Base-by-base conservation (phyloP, 1,284 basidiomycete species). In the Ceratobasidium sp. region DNA sequence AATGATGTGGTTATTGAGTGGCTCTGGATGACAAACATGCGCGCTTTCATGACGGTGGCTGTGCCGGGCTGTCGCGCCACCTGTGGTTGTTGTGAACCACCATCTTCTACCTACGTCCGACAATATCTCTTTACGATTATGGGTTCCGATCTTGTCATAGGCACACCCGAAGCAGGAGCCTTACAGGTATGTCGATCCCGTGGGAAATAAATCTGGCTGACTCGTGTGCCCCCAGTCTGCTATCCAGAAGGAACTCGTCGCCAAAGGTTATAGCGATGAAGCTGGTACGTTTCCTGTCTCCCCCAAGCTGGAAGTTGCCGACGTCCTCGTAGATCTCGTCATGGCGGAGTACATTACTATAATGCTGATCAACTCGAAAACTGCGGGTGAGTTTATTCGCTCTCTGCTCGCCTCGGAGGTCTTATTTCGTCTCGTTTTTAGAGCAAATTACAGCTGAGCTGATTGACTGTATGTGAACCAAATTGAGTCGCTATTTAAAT, bases 281-380 rank as follows among this genome's bases (percentile, higher is more conserved):
- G 86, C 88, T 81, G 91, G 91, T 91, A 75, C 75, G 87, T 71
- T 30, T 49, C 72, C 73, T 42, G 46, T 18, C 36, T 9, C 51
- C 28, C 40, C 12, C 9, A 33, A 18, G 42, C 33, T 30, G 61
- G 36, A 51, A 21, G 21, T 59, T 69, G 72, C 69, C 58, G 38
- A 69, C 25, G 59, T 72, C 36, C 12, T 61, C 73, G 59, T 74
- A 91, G 92, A 94, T 80, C 85, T 87, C n/a, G 90, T 92, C 75
- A 94, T 94, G 92, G 91, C 92, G 6, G 92, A 95, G 79, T 95
- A 93, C 78, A 92, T 94, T 74, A 92, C 92, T 25, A 94, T 95
- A 75, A 94, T 95, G 92, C 86, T 95, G 61, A 93, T 94, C 74
- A 95, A 95, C 79, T 91, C 92, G 81, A 95, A 94, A 83, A 90